Conservation (phyloP, 2,329 filamentous ascomycete species). For the Sporothrix globosa region DNA sequence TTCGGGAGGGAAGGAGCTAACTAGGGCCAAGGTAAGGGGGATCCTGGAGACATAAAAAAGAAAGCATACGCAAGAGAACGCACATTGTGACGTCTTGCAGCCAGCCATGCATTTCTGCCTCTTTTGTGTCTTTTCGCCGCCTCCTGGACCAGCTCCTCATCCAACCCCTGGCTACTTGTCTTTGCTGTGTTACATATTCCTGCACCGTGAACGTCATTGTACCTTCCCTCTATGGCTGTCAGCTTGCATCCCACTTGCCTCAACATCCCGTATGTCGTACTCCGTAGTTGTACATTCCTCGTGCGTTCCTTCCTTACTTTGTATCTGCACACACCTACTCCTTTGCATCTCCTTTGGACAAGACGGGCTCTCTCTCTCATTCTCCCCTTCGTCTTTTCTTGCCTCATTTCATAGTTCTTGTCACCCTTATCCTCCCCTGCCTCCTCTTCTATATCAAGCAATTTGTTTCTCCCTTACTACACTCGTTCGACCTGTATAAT, state of each 20-base stretch:
- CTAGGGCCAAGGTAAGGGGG: background rate
- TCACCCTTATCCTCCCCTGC: background rate
- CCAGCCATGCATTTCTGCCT: background rate
- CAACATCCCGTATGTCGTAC: too few species aligned
- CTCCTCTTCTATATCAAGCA: too few species aligned
- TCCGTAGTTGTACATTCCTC: too few species aligned
- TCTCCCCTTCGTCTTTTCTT: background rate
- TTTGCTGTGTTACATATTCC: background rate
- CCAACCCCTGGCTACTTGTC: background rate
- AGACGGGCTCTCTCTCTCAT: background rate
- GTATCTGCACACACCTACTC: too few species aligned
- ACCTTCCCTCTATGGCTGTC: background rate
- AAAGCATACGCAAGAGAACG: constrained; percentile 14
- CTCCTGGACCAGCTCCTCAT: background rate
- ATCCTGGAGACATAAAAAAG: background rate
- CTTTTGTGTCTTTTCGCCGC: background rate
- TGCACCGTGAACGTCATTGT: background rate
- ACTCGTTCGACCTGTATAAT: constrained; percentile 6
- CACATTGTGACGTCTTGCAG: background rate
- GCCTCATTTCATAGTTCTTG: background rate
- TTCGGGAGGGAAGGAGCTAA: background rate
- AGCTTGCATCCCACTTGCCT: too few species aligned
- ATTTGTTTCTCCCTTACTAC: background rate
- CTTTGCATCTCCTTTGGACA: background rate
- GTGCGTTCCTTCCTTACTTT: too few species aligned